Evolutionary conservation across 768 basidiomycete species (phyloP).

Genomic region (Pholiota molesta): DNA sequence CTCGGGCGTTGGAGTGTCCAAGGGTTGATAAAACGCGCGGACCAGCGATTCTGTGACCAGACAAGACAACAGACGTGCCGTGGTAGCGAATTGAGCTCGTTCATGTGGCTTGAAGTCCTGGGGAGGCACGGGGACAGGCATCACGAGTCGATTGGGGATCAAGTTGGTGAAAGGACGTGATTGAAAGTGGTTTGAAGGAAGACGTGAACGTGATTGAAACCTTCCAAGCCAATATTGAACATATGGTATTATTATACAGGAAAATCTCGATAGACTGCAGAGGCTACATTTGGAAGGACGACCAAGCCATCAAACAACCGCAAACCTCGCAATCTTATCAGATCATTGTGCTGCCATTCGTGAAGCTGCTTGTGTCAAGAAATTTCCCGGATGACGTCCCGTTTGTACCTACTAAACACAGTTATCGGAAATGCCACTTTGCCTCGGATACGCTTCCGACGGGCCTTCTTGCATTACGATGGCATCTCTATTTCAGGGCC

Average conservation of each 20-base stretch:
- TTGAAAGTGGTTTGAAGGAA: neutral
- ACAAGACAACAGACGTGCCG: constrained; percentile 55
- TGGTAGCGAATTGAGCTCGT: constrained; percentile 50
- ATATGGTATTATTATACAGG: neutral
- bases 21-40: constrained; percentile 48
- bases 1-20: constrained; percentile 34
- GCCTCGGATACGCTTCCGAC: constrained; percentile 14
- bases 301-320: neutral
- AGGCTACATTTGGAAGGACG: neutral
- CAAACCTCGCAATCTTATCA: neutral
- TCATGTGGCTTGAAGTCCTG: constrained; percentile 19
- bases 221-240: neutral
- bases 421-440: neutral
- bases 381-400: neutral
- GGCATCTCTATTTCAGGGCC: neutral
- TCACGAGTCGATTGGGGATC: neutral
- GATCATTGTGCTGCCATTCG: neutral
- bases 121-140: neutral
- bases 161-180: neutral
- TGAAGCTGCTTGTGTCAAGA: neutral
- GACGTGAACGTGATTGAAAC: neutral
- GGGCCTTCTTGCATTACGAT: neutral
- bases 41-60: constrained; percentile 60
- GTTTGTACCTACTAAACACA: neutral
- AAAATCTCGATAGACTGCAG: too few species aligned